Evolutionary conservation across 371 early-diverging fungal genomes (phyloP).

Genomic region (Mortierella sp.): DNA sequence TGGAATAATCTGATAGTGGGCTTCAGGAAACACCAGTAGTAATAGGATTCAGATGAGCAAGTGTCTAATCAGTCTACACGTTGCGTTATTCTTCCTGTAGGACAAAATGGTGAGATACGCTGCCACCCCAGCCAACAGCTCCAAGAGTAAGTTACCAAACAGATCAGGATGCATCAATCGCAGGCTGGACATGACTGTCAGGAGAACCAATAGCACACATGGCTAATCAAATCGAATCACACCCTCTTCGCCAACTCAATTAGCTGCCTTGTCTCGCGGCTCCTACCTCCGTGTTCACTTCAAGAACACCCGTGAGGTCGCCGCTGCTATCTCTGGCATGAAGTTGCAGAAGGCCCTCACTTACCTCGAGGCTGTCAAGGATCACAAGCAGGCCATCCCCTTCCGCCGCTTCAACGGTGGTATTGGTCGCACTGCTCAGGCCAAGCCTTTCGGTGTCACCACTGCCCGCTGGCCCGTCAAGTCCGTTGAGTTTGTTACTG

Average conservation of each 20-base stretch:
- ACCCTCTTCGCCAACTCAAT: background rate
- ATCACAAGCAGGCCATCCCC: conserved; percentile 98
- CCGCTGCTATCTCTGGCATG: conserved; percentile 95
- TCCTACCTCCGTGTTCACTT: conserved; percentile 98
- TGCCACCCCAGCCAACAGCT: conserved; percentile 60
- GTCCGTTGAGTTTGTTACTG: conserved; percentile 93
- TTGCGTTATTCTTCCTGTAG: conserved; percentile 20
- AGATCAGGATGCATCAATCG: conserved; percentile 1
- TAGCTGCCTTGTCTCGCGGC: conserved; percentile 95
- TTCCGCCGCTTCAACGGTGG: conserved; percentile 99
- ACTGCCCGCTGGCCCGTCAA: conserved; percentile 99
- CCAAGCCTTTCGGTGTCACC: conserved; percentile 93
- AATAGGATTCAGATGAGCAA: background rate
- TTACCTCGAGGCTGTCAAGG: conserved; percentile 97
- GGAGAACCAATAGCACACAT: background rate
- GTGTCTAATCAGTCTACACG: conserved; percentile 16
- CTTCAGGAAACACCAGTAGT: background rate
- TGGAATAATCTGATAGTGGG: background rate
- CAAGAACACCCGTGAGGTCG: conserved; percentile 99
- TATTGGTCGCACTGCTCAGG: conserved; percentile 98
- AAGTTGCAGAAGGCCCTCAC: conserved; percentile 94
- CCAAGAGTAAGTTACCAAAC: conserved; percentile 53
- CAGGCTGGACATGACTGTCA: background rate
- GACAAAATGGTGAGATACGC: conserved; percentile 60
- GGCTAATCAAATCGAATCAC: background rate